These are phyloP conservation scores for Heteromeles arbutifolia DNA, from an alignment of 306 rosid species.

Conservation along the genomic window DNA sequence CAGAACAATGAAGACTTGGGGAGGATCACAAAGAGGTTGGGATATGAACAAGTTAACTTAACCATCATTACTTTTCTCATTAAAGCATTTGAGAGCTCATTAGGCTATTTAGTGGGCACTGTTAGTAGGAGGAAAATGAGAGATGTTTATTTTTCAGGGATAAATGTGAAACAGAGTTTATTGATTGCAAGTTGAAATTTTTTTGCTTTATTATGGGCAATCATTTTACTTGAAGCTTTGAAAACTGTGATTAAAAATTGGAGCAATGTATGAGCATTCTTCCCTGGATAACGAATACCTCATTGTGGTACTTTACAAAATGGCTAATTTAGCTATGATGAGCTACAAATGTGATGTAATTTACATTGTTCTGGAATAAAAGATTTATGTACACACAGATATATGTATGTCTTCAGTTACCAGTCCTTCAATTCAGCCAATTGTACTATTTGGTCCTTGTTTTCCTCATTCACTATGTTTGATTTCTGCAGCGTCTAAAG, in stretches of 20 bases:
- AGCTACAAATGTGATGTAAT: neutral
- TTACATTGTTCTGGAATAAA: neutral
- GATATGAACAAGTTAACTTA: neutral
- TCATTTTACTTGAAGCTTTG: neutral
- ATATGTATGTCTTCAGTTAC: neutral
- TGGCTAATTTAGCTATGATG: neutral
- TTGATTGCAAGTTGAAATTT: neutral
- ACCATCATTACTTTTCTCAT: neutral
- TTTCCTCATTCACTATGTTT: constrained; percentile 12
- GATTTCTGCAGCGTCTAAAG: constrained; percentile 38
- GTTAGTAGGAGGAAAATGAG: neutral
- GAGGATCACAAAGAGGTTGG: neutral
- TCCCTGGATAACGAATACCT: neutral
- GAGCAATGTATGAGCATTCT: neutral
- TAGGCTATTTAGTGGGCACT: neutral
- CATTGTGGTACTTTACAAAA: neutral
- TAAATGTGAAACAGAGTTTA: neutral
- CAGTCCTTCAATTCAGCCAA: neutral
- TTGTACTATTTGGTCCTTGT: constrained; percentile 6
- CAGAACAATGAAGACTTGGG: neutral
- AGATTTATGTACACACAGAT: neutral
- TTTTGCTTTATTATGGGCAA: neutral
- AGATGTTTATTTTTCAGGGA: neutral
- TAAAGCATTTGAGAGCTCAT: neutral
- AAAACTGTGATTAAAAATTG: neutral